Percentiles rank a stretch among this genome's conserved stretches.
Conservation (phyloP, 306 rosid species). For the Cotoneaster glaucophyllus region DNA sequence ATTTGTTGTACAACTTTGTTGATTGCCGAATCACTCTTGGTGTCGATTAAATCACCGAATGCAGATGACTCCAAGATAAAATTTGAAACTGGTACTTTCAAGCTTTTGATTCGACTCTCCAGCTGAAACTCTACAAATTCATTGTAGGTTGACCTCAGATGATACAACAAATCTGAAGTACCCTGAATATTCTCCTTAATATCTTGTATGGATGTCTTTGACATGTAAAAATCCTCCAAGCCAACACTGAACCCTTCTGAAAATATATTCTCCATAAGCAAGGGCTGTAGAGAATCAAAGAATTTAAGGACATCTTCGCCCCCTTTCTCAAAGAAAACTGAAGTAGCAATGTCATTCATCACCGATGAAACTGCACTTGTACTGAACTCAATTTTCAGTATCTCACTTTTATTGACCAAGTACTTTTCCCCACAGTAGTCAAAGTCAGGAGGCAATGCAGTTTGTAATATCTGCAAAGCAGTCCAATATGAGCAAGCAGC, state of each 20-base stretch:
- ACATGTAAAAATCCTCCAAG: slow-evolving; percentile 66
- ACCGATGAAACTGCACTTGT: slow-evolving; percentile 50
- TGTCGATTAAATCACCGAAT: slow-evolving; percentile 63
- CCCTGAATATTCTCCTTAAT: slow-evolving; percentile 41
- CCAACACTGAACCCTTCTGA: slow-evolving; percentile 81
- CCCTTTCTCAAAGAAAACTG: slow-evolving; percentile 75
- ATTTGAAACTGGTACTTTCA: slow-evolving; percentile 42
- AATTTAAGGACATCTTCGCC: slow-evolving; percentile 67
- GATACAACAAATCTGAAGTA: slow-evolving; percentile 49
- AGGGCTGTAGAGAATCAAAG: slow-evolving; percentile 66
- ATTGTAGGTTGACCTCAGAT: slow-evolving; percentile 57
- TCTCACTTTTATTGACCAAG: slow-evolving; percentile 49
- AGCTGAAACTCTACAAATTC: slow-evolving; percentile 66
- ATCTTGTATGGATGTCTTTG: slow-evolving; percentile 28
- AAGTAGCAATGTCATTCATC: slow-evolving; percentile 66
- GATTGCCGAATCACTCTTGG: slow-evolving; percentile 71
- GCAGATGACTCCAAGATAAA: slow-evolving; percentile 56
- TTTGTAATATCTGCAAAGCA: slow-evolving; percentile 65
- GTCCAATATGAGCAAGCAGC: slow-evolving; percentile 65
- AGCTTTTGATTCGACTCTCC: slow-evolving; percentile 48
- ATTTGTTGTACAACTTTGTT: slow-evolving; percentile 77
- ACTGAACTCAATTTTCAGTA: slow-evolving; percentile 46
- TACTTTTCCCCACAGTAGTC: slow-evolving; percentile 61
- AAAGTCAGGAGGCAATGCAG: slow-evolving; percentile 61
- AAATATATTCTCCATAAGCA: slow-evolving; percentile 83